phyloP scores from a whole-genome alignment of 2,329 filamentous ascomycete genomes.

The Diaporthe ampelina region DNA sequence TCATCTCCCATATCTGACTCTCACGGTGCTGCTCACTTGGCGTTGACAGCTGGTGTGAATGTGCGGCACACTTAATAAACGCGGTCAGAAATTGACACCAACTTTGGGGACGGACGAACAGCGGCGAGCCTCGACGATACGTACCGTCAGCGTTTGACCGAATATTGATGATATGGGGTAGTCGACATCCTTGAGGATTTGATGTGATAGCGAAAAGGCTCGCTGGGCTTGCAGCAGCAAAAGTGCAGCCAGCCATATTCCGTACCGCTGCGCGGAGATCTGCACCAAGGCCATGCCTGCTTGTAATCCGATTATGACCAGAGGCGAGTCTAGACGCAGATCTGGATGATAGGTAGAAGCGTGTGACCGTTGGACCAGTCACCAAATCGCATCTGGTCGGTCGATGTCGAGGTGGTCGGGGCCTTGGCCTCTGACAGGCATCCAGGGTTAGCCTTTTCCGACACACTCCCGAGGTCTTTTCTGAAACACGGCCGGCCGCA shows the following conservation, averaged over 20 bases:
- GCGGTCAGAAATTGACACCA: not conserved
- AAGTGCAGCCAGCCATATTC: conserved; percentile 1
- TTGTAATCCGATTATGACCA: not conserved
- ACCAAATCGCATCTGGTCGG: not conserved
- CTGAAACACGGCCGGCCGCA: conserved; percentile 1
- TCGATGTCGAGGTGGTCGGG: not conserved
- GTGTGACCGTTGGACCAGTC: not conserved
- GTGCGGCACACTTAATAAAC: not conserved
- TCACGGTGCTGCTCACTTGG: not conserved
- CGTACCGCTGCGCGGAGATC: not conserved
- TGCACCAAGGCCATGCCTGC: not conserved
- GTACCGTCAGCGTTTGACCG: not conserved
- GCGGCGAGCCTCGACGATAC: not conserved
- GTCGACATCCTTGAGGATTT: not conserved
- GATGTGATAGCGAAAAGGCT: not conserved
- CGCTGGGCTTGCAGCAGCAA: not conserved
- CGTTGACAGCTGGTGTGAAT: not conserved
- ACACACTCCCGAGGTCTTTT: not conserved
- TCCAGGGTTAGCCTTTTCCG: not conserved
- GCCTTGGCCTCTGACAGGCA: not conserved
- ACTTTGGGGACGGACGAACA: not conserved
- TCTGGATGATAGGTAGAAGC: not conserved
- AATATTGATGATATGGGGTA: too few relatives aligned
- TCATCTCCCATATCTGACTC: conserved; percentile 52
- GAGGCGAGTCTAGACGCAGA: not conserved